A percentile compares a stretch with the other conserved stretches of the same genome.
Conservation (phyloP, 495 filamentous ascomycete genomes). For the Tuber calosporum region DNA sequence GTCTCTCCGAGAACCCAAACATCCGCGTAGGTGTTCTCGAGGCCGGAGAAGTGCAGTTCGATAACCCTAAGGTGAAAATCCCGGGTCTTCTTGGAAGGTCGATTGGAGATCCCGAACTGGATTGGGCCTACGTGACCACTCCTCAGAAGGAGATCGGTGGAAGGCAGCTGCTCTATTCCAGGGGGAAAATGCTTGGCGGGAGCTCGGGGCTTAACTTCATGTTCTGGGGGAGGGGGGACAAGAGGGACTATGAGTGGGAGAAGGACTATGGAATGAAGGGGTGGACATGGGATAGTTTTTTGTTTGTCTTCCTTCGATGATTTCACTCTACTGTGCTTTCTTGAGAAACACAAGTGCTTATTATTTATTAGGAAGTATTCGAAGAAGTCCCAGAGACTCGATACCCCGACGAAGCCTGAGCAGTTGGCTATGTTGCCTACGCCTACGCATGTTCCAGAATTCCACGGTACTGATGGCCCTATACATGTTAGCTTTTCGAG, state of each 20-base stretch:
- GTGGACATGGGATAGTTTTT: constrained; percentile 7
- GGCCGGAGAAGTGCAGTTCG: background rate
- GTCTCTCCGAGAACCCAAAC: constrained; percentile 45
- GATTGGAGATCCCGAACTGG: background rate
- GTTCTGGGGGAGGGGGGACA: constrained; percentile 37
- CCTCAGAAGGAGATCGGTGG: constrained; percentile 31
- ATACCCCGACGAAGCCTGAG: background rate
- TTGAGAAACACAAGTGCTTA: background rate
- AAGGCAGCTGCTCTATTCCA: constrained; percentile 40
- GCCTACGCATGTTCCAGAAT: background rate
- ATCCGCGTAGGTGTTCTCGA: background rate
- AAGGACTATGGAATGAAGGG: constrained; percentile 9
- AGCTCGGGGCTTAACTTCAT: constrained; percentile 48
- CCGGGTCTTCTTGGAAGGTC: constrained; percentile 5
- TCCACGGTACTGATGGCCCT: constrained; percentile 7
- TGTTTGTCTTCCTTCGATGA: background rate
- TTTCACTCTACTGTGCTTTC: background rate
- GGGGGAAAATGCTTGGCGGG: constrained; percentile 51
- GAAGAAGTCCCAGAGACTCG: background rate
- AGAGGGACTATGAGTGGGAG: constrained; percentile 42
- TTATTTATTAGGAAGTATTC: background rate
- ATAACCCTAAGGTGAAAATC: constrained; percentile 11
- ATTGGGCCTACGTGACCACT: constrained; percentile 10
- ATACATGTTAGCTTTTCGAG: background rate
- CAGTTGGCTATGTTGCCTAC: background rate